Base-by-base conservation (phyloP, 345 rosid species). In the Acer campestre region DNA sequence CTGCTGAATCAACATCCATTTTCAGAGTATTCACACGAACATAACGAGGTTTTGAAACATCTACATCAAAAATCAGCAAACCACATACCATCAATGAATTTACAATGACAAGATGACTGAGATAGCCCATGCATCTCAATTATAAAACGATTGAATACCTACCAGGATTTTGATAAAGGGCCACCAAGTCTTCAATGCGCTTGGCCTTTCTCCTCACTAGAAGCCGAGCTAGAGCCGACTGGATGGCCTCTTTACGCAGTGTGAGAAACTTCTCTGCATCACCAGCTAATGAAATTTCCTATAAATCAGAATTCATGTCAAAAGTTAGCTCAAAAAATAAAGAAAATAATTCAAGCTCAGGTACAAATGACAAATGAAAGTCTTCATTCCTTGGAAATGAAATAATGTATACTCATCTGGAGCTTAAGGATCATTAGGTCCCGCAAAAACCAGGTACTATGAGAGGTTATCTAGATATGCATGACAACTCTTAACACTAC, bases 21-120 rank as follows among this genome's bases (percentile, higher is more conserved):
- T 93, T 93, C 62, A 95, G 84, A 22, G 97, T 88, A 87, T 95
- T 95, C 38, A 95, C 97, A 71, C 99, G 94, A 81, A 91, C 93
- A 69, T 88, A 90, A 48, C 97, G 91, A 64, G 96, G 97, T 80
- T 87, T 92, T 44, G 81, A 40, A 76, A 82, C 76, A 85, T 88
- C 99, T 95, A 86, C 84, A 80, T 68, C 69, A 83, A 63, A 42
- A 75, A 77, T 58, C 25, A 64, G 11, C 64, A 75, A 74, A 75
- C 67, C 70, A 74, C 68, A 46, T 22, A 27, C 17, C 53, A 44
- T 58, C 29, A 77, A 68, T 2, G 13, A 16, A 46, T 31, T 38
- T 38, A 66, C 0, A 68, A 61, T 61, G 31, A 68, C 20, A 18
- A 61, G 53, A n/a, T 20, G 10, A 70, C 23, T 1, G 16, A 8